Evolutionary conservation across 2,329 filamentous ascomycete genomes (phyloP).

Genomic region (Phoma herbarum): DNA sequence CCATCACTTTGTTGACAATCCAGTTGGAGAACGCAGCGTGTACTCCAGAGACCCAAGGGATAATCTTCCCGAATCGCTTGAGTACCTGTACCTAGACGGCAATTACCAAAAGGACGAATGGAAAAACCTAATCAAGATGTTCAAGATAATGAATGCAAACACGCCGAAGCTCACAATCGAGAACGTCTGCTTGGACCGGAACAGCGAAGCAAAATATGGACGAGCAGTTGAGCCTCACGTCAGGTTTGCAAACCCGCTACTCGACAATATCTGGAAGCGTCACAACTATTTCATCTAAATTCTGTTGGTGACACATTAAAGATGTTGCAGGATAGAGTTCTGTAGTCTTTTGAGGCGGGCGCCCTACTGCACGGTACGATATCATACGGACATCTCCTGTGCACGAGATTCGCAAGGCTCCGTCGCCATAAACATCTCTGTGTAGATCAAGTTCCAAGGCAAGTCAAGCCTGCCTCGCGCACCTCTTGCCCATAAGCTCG

Average conservation of each 20-base stretch:
- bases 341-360: too few relatives aligned
- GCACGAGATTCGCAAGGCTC: too few relatives aligned
- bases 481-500: too few relatives aligned
- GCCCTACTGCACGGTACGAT: too few relatives aligned
- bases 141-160: not conserved
- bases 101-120: constrained; percentile 1
- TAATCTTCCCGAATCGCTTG: constrained; percentile 12
- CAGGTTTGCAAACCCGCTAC: not conserved
- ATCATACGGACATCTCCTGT: too few relatives aligned
- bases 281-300: not conserved
- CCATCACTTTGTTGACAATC: not conserved
- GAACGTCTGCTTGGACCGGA: not conserved
- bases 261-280: not conserved
- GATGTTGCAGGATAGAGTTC: too few relatives aligned
- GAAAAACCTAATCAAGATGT: not conserved
- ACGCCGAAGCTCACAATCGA: constrained; percentile 14
- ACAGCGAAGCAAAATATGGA: not conserved
- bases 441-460: too few relatives aligned
- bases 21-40: not conserved
- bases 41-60: constrained; percentile 2
- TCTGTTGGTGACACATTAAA: too few relatives aligned
- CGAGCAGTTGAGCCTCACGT: not conserved
- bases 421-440: too few relatives aligned
- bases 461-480: too few relatives aligned
- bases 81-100: constrained; percentile 13